Percentiles rank a stretch among this genome's conserved stretches.
Evolutionary conservation across 176 grass and related monocot species (phyloP).

Genomic region (Carex myosuroides): DNA sequence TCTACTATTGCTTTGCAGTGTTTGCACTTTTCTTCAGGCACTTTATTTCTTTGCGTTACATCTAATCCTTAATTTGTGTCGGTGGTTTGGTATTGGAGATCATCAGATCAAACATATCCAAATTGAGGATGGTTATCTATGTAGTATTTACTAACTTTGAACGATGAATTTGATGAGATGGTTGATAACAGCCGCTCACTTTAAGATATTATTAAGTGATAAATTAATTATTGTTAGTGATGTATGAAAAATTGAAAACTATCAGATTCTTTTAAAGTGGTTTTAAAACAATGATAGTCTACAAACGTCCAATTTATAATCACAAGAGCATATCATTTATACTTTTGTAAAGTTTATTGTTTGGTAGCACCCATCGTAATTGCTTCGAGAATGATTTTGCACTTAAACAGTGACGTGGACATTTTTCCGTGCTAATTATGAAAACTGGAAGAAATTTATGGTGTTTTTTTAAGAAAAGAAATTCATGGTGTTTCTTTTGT

Average conservation of each 20-base stretch:
- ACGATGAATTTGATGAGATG: background rate
- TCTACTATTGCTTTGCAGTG: background rate
- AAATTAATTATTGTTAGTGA: background rate
- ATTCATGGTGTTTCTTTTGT: too few relatives aligned
- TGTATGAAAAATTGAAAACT: background rate
- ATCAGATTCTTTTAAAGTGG: background rate
- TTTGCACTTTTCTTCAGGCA: background rate
- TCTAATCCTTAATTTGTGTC: background rate
- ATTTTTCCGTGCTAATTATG: too few relatives aligned
- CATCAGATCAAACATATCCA: background rate
- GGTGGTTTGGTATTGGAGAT: background rate
- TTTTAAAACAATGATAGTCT: background rate
- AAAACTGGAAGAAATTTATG: too few relatives aligned
- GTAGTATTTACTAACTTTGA: background rate
- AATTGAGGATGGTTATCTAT: background rate
- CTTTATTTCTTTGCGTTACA: conserved; percentile 6
- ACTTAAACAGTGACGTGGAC: background rate
- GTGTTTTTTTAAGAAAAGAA: too few relatives aligned
- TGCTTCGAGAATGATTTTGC: background rate
- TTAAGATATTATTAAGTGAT: background rate
- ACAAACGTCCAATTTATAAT: background rate
- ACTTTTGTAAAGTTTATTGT: background rate
- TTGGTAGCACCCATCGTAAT: background rate
- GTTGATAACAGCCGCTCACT: background rate
- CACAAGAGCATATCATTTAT: background rate